phyloP scores from a whole-genome alignment of 2,329 filamentous ascomycete species.

The Coleophoma crateriformis region DNA sequence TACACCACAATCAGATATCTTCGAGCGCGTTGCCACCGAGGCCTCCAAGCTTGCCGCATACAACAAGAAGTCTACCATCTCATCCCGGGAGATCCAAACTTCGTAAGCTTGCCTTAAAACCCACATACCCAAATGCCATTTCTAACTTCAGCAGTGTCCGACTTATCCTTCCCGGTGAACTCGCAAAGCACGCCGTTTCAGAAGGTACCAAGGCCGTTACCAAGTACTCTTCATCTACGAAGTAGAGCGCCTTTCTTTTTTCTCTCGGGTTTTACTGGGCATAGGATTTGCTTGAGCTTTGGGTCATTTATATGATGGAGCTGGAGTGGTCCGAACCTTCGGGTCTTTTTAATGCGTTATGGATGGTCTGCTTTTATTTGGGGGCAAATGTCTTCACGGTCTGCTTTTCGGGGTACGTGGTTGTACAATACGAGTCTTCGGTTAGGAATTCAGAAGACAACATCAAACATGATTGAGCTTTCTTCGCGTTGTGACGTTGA shows the following conservation, averaged over 20 bases:
- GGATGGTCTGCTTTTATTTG: slow-evolving; percentile 59
- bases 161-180: slow-evolving; percentile 95
- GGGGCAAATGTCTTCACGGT: slow-evolving; percentile 65
- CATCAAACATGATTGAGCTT: slow-evolving; percentile 21
- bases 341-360: slow-evolving; percentile 62
- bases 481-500: too few relatives aligned
- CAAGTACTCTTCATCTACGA: slow-evolving; percentile 99
- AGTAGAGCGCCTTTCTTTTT: slow-evolving; percentile 62
- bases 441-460: slow-evolving; percentile 27
- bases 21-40: slow-evolving; percentile 98
- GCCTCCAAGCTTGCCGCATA: slow-evolving; percentile 98
- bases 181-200: slow-evolving; percentile 98
- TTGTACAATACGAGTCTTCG: slow-evolving; percentile 57
- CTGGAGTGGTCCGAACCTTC: slow-evolving; percentile 20
- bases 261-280: slow-evolving; percentile 46
- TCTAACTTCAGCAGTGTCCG: slow-evolving; percentile 55
- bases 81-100: slow-evolving; percentile 98
- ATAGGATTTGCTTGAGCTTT: slow-evolving; percentile 48
- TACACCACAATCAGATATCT: slow-evolving; percentile 68
- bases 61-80: slow-evolving; percentile 99
- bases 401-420: slow-evolving; percentile 63
- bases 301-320: slow-evolving; percentile 25
- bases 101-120: slow-evolving; percentile 49
- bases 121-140: neutral
- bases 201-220: slow-evolving; percentile 99